Percentiles rank a stretch among this genome's conserved stretches.
These are phyloP conservation scores for Angomonas ambiguus DNA, from an alignment of 208 protist genomes.

Conservation along the genomic window DNA sequence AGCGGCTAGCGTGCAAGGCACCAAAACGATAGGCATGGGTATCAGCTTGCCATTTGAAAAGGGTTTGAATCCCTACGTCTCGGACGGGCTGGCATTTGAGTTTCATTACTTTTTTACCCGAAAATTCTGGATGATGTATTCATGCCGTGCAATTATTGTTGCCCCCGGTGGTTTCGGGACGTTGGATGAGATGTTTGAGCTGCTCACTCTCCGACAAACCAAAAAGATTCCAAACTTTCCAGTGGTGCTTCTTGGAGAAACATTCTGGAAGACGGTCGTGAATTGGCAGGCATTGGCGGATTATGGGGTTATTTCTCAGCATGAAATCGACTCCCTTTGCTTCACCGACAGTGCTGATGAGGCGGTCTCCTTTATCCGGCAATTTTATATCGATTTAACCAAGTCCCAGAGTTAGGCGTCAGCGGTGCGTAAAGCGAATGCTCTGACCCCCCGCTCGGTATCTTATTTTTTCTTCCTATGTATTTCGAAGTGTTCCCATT, in stretches of 20 bases:
- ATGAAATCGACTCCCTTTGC: constrained; percentile 73
- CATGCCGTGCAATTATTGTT: constrained; percentile 83
- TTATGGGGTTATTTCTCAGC: constrained; percentile 83
- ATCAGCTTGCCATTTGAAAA: constrained; percentile 93
- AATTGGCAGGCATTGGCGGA: constrained; percentile 88
- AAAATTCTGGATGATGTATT: constrained; percentile 95
- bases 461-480: not conserved
- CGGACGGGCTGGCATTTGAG: constrained; percentile 84
- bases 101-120: constrained; percentile 95
- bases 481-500: not conserved
- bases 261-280: constrained; percentile 86
- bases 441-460: not conserved
- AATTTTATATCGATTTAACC: constrained; percentile 39
- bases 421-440: not conserved
- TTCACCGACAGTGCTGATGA: constrained; percentile 87
- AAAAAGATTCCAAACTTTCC: constrained; percentile 84
- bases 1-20: constrained; percentile 57
- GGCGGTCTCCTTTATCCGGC: constrained; percentile 70
- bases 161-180: constrained; percentile 91
- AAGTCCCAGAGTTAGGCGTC: not conserved
- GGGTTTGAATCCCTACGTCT: constrained; percentile 87
- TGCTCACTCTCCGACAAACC: constrained; percentile 89
- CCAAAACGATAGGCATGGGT: constrained; percentile 89
- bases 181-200: constrained; percentile 90
- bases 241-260: constrained; percentile 76